Evolutionary conservation across 2,329 filamentous ascomycete species (phyloP), one percentile per base, ranked within the genome.

Genomic region (Chalaropsis thielavioides): DNA sequence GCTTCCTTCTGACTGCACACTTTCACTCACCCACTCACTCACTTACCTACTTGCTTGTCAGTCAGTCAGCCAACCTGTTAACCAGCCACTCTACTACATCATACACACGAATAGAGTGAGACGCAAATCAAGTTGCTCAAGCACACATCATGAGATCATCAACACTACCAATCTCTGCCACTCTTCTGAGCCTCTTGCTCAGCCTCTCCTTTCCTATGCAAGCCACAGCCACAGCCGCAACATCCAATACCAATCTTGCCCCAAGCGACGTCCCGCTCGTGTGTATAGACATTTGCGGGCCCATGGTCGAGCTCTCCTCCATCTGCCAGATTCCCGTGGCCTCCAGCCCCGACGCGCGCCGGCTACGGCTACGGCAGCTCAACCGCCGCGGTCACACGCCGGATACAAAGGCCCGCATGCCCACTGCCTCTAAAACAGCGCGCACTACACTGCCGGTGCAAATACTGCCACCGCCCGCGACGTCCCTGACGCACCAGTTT

Each of bases 211-310:
- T 70, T n/a, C 54, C 72, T 54, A 69, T 69, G 31, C 64, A 68
- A 11, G 71, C 71, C 41, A 71, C 67, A 11, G 71, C 71, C 41
- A 71, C 73, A 15, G 58, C 72, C 61, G 70, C 69, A 44, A 63
- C 68, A 8, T 71, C 72, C 31, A 72, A 74, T 22, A 54, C 65
- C 41, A 71, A 71, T 38, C 69, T 77, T 43, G 71, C 71, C 19
- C 70, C 72, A 13, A 70, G 74, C 24, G 73, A 75, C 31, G 73
- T 77, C 17, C 76, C 76, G 40, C 66, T 76, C 24, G 70, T 71
- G 63, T 77, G 76, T 66, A 74, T 74, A 43, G 73, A 73, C 46
- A 76, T 77, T 62, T 77, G 76, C 70, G 75, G 75, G 3, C 76
- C 76, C 62, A 73, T 77, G 61, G 75, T 77, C 65, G 76, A 77